Base-by-base conservation (phyloP, 169 alveolate genomes). In the Eimeria acervulina region DNA sequence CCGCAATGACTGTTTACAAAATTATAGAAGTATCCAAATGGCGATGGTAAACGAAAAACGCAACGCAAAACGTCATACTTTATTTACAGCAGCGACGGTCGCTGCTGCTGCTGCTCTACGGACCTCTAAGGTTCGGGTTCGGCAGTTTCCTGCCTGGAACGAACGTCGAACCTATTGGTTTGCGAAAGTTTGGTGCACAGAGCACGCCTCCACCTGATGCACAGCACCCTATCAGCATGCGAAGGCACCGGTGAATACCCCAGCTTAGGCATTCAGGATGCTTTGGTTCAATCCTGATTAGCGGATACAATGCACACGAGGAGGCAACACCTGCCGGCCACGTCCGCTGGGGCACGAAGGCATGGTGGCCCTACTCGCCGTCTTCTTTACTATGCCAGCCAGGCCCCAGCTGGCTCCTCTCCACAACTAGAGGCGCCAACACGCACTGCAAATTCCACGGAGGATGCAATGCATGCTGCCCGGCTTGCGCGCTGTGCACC, bases 1-100 rank as follows among this genome's bases (percentile, higher is more conserved):
- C 95, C 51, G 93, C 95, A 90, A 96, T 96, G 97, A 96, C 97
- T 55, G 66, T 95, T 68, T 96, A 96, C 95, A 96, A 96, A 83
- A 52, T 96, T 40, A 84, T 96, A 31, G 96, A 96, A 38, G 97
- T 96, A 61, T 95, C 95, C 66, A 80, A 81, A 38, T 95, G 96
- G 96, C 76, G 95, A 12, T 95, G 90, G 92, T 95, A 52, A 51
- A 36, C 40, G 31, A 36, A 21, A 55, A 31, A 61, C 78, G 59
- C 93, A 36, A 78, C 40, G 13, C 52, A 28, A 23, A 63, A 66
- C 66, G 88, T 13, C 88, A 78, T 42, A 42, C 26, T 78, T 28
- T 19, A 72, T 42, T 42, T 44, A 47, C 40, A 78, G 63, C 42
- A 47, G 13, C 88, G 23, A 47, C 28, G 10, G 44, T 78, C 44